Percentiles rank a stretch among this genome's conserved stretches.
These are phyloP conservation scores for Nowakowskiella sp. DNA, from an alignment of 192 early-diverging fungal genomes.

Conservation along the genomic window DNA sequence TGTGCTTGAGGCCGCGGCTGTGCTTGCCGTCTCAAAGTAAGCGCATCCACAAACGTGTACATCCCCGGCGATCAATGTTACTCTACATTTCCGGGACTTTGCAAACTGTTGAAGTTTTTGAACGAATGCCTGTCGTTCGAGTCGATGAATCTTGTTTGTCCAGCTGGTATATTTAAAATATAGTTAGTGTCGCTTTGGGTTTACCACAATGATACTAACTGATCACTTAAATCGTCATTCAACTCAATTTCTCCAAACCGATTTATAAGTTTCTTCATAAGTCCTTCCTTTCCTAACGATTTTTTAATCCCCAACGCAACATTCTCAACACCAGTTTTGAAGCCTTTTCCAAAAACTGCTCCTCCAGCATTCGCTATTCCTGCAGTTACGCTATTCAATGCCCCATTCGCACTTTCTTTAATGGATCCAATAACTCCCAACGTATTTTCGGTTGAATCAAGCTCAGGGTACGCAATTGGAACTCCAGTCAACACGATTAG, in stretches of 20 bases:
- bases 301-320: slow-evolving; percentile 9
- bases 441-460: slow-evolving; percentile 59
- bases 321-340: too few relatives aligned
- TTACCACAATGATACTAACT: too few relatives aligned
- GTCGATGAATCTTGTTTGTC: slow-evolving; percentile 58
- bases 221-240: slow-evolving; percentile 77
- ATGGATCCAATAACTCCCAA: slow-evolving; percentile 44
- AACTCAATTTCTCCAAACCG: slow-evolving; percentile 78
- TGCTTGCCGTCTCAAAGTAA: slow-evolving; percentile 54
- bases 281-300: slow-evolving; percentile 16
- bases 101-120: slow-evolving; percentile 60
- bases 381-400: too few relatives aligned
- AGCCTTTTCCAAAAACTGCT: too few relatives aligned
- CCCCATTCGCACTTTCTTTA: slow-evolving; percentile 7
- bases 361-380: too few relatives aligned
- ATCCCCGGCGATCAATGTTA: slow-evolving; percentile 76
- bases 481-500: slow-evolving; percentile 63
- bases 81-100: slow-evolving; percentile 46
- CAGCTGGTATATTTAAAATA: too few relatives aligned
- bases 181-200: too few relatives aligned
- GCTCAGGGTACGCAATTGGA: slow-evolving; percentile 68
- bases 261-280: slow-evolving; percentile 31
- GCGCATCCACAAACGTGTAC: slow-evolving; percentile 46
- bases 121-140: slow-evolving; percentile 62
- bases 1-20: slow-evolving; percentile 35